Conservation (phyloP, 139 green algal species). For the Dunaliella primolecta region DNA sequence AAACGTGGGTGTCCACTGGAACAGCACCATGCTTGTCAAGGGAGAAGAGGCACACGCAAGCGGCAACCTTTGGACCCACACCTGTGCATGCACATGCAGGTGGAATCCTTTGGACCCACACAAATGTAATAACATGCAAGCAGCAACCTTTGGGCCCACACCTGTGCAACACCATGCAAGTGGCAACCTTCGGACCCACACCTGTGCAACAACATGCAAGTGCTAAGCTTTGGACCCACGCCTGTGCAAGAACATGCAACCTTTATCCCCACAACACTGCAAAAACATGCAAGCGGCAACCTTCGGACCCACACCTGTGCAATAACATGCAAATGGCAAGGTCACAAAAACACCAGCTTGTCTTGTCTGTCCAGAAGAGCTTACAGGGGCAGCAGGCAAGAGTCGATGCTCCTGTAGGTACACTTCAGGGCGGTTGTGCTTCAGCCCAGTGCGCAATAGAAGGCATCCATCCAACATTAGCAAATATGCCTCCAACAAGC, state of each 20-base stretch:
- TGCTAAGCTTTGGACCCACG: neutral
- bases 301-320: neutral
- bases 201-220: neutral
- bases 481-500: no score
- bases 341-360: no score
- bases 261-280: constrained; percentile 85
- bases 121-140: constrained; percentile 68
- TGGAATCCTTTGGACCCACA: constrained; percentile 92
- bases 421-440: no score
- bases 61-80: constrained; percentile 93
- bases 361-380: no score
- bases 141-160: constrained; percentile 37
- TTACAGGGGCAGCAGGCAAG: no score
- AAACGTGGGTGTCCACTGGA: constrained; percentile 97
- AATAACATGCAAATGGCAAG: neutral
- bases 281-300: constrained; percentile 10
- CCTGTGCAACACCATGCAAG: constrained; percentile 60
- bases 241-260: constrained; percentile 65
- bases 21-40: constrained; percentile 88
- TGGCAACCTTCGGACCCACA: constrained; percentile 33
- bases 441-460: no score
- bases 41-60: constrained; percentile 90
- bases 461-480: no score
- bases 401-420: no score
- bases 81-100: constrained; percentile 71